phyloP scores from a whole-genome alignment of 495 filamentous ascomycete genomes.

The Trichoderma gamsii region DNA sequence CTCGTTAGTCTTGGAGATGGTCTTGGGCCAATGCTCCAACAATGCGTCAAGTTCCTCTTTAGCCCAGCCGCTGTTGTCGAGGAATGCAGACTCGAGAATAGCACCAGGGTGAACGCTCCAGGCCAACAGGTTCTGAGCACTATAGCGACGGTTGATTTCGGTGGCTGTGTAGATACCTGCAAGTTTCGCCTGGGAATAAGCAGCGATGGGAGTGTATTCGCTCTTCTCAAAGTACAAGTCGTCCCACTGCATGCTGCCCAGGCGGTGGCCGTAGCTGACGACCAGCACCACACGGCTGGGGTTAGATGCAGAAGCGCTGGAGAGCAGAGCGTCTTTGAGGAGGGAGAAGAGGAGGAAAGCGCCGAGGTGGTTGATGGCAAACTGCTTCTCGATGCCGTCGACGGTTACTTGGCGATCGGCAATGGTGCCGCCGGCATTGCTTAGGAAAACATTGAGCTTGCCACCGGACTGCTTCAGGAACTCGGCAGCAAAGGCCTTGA shows the following conservation, averaged over 20 bases:
- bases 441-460: constrained; percentile 28
- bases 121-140: constrained; percentile 32
- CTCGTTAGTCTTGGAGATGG: constrained; percentile 30
- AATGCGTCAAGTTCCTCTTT: constrained; percentile 19
- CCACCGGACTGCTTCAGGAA: constrained; percentile 28
- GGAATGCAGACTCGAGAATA: not conserved
- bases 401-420: constrained; percentile 20
- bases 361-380: constrained; percentile 41
- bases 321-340: constrained; percentile 35
- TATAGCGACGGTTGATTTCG: constrained; percentile 38
- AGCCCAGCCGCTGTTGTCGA: constrained; percentile 21
- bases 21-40: constrained; percentile 20
- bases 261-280: constrained; percentile 36
- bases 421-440: constrained; percentile 31
- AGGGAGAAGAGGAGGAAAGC: constrained; percentile 47
- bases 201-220: constrained; percentile 34
- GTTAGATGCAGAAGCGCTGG: constrained; percentile 30
- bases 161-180: constrained; percentile 40
- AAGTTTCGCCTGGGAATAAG: constrained; percentile 36
- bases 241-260: constrained; percentile 17
- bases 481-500: constrained; percentile 34
- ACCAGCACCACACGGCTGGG: constrained; percentile 41
- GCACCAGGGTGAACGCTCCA: constrained; percentile 37
- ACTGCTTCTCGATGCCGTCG: constrained; percentile 42
- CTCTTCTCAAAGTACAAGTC: constrained; percentile 22